Evolutionary conservation across 139 green algal genomes (phyloP), one percentile per base, ranked within the genome.

Genomic region (Astrephomene gubernaculifera): DNA sequence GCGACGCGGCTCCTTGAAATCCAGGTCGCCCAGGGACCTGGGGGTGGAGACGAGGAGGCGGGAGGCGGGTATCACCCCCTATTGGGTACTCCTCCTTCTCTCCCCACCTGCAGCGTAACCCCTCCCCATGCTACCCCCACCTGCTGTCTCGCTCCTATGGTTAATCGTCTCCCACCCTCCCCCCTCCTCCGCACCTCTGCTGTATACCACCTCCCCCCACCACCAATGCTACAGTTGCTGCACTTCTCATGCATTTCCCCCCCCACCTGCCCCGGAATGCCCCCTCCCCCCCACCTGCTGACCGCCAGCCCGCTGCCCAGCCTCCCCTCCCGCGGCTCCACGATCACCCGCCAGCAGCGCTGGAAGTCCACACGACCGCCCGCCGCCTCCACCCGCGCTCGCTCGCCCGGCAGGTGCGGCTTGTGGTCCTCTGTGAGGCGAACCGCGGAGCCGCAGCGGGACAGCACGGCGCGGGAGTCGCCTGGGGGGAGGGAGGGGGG

Each of bases 361-460:
- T 92, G 88, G 68, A 93, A 94, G 64, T 96, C 93, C 35, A 96
- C 88, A 10, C 89, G 87, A 5, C 92, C 92, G 7, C 89, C 90
- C 2, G 83, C 86, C 12, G 81, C 87, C 82, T 93, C 83, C 49
- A 96, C 90, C 2, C 94, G 83, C 64, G 81, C 63, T 21, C 88
- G 71, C 84, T 90, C 90, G 0, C 25, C 17, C 0, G 91, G 84
- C 78, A 95, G 74, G 80, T 95, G 85, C 14, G 94, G 94, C 86
- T 96, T 96, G 89, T 96, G 94, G 69, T 96, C 94, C 33, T 94
- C 89, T 4, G 94, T 96, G 21, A 96, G 89, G 5, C 90, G 85
- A 14, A 93, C n/a, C 0, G 92, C 91, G 22, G 43, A 24, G 25
- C 83, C 87, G 27, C 78, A 75, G 19, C 92, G 87, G 61, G 81